phyloP scores from a whole-genome alignment of 179 eudicot genomes.

The Actinidia chinensis region DNA sequence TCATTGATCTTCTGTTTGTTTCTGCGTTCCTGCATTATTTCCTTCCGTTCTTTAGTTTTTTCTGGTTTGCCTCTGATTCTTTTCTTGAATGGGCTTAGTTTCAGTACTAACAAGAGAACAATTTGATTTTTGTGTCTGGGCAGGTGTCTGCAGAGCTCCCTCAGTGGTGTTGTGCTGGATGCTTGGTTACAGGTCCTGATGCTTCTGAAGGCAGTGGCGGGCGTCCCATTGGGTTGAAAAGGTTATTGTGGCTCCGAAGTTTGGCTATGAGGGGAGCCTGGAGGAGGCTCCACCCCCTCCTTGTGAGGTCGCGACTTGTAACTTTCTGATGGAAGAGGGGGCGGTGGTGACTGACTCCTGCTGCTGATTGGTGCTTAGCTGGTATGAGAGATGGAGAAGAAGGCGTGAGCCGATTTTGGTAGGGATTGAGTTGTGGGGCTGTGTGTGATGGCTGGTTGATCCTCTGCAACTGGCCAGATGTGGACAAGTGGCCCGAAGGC shows the following conservation, averaged over 20 bases:
- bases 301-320: constrained; percentile 1
- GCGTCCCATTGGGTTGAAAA: neutral
- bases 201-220: constrained; percentile 10
- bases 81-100: constrained; percentile 11
- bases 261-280: constrained; percentile 7
- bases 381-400: constrained; percentile 27
- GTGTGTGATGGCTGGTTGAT: constrained; percentile 20
- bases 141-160: constrained; percentile 1
- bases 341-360: constrained; percentile 5
- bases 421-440: constrained; percentile 27
- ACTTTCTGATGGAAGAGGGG: constrained; percentile 30
- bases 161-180: neutral
- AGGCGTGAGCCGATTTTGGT: constrained; percentile 25
- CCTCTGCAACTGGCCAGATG: constrained; percentile 24
- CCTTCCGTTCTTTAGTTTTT: constrained; percentile 28
- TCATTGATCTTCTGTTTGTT: constrained; percentile 17
- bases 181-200: neutral
- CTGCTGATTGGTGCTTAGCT: constrained; percentile 21
- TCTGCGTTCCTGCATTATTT: constrained; percentile 21
- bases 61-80: constrained; percentile 24
- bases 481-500: constrained; percentile 26
- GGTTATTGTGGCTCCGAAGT: constrained; percentile 1
- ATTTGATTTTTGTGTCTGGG: neutral
- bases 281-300: constrained; percentile 20
- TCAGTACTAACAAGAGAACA: neutral